Conservation (phyloP, 176 grass and related monocot species). For the Triticum timopheevii region DNA sequence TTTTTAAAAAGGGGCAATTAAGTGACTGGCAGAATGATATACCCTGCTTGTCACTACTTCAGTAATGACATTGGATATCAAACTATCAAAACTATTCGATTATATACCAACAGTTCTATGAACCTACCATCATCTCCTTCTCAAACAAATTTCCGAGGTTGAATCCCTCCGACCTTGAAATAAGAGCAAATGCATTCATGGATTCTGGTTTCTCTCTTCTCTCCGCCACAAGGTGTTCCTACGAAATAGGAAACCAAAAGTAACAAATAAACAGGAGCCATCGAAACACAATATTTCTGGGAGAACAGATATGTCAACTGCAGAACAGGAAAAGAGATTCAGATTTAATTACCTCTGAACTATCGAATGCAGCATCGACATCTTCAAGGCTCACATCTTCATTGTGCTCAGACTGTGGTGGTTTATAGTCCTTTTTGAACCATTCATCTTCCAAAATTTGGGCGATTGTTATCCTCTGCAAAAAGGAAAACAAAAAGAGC, state of each 20-base stretch:
- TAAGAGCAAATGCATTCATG: constrained; percentile 99
- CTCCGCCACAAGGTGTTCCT: constrained; percentile 91
- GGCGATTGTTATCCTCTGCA: constrained; percentile 85
- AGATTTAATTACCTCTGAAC: constrained; percentile 62
- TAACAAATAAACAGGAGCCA: background rate
- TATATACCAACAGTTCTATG: background rate
- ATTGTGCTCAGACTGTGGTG: constrained; percentile 73
- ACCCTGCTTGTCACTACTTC: background rate
- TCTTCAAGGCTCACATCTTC: constrained; percentile 83
- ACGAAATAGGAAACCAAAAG: background rate
- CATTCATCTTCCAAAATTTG: constrained; percentile 93
- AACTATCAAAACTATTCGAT: background rate
- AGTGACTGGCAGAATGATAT: background rate
- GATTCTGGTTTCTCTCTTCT: constrained; percentile 87
- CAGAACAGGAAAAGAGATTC: background rate
- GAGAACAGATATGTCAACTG: background rate
- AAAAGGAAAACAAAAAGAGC: background rate
- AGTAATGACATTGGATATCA: background rate
- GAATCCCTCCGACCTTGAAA: constrained; percentile 96
- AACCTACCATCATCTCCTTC: constrained; percentile 72
- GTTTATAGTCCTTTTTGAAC: constrained; percentile 93
- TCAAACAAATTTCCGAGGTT: constrained; percentile 99
- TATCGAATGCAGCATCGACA: constrained; percentile 83
- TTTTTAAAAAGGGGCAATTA: background rate
- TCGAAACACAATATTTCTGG: background rate